Base-by-base conservation (phyloP, 2,329 filamentous ascomycete genomes). In the Fusarium mexicanum region DNA sequence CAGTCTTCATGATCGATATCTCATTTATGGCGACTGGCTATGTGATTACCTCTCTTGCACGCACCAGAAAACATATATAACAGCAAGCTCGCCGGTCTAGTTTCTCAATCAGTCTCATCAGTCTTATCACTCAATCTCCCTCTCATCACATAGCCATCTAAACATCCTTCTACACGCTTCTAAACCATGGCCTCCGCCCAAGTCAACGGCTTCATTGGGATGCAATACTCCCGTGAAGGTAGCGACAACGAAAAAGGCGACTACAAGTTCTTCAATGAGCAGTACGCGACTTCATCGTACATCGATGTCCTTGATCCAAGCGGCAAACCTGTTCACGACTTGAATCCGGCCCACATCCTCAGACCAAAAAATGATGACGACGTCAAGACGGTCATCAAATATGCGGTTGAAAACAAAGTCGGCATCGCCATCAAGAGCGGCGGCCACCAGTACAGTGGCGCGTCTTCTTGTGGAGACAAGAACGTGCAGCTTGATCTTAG, bases 221-320 rank as follows among this genome's bases (percentile, higher is more conserved):
- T 57, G 53, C 38, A 57, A 26, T 57, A 57, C 22, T 16, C 53
- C 29, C 53, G 53, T 16, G 38, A 43, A 16, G 53, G 38, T 18
- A 35, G 20, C 4, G 38, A 43, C 6, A 35, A 24, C 7, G 53
- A n/a, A 33, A 29, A 43, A 20, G 53, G 18, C 5, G 53, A 57
- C 26, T 43, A 57, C 53, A 41, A 31, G 3, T 57, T 57, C 53
- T 57, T 57, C 22, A 57, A 43, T 24, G 9, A 57, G 38, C 53
- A 57, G 53, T 57, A 43, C 5, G 53, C 53, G 10, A 43, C 53
- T 31, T 57, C 53, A 14, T 57, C 53, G 1, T 43, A 43, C 8
- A 2, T 22, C 6, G 53, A 31, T 24, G 44, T 20, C 2, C 18
- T 14, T 5, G 16, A n/a, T 33, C 22, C 7, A 14, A 6, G 9